Evolutionary conservation across 352 stramenopile species (phyloP), one percentile per base, ranked within the genome.

Genomic region (Phytophthora kernoviae): DNA sequence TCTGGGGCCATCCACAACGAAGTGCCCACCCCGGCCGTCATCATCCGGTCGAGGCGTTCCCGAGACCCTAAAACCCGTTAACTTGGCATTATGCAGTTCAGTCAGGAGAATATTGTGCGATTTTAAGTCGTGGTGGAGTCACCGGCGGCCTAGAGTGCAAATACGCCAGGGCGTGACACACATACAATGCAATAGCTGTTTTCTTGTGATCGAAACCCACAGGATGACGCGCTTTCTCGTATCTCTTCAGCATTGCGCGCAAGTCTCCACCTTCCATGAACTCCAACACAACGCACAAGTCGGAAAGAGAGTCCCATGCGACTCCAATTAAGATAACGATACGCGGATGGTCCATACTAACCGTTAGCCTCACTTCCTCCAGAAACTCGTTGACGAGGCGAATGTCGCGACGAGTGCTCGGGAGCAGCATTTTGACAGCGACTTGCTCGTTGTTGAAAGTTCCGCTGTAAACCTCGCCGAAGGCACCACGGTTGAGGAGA

Each of bases 221-320:
- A 18, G 34, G 34, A 8, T 41, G n/a, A 8, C 9, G 3, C 4
- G 47, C 70, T 2, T 24, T 8, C 20, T 61, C 2, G 12, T 36
- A 60, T 1, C 59, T 21, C 7, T 43, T 49, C 36, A 81, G 51
- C 2, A 79, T 52, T 9, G 41, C 41, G n/a, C 63, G 56, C 27
- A 80, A 40, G 40, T 80, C 60, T 20, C 71, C 71, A 10, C 71
- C 71, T 14, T 68, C 54, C 64, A 81, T 73, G 62, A 61, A 77
- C 53, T 81, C 68, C 8, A 65, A 67, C 14, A 77, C 37, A 5
- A 70, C 60, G 14, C 60, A 59, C 5, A 77, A 44, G 4, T 81
- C 71, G 0, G 39, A 12, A 5, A 75, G 60, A 17, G 49, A 46
- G 12, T 75, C 56, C 71, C 71, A 65, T 43, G 12, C 52, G 42